Evolutionary conservation across 2,329 filamentous ascomycete species (phyloP), one percentile per base, ranked within the genome.

Genomic region (Botrytis fragariae): DNA sequence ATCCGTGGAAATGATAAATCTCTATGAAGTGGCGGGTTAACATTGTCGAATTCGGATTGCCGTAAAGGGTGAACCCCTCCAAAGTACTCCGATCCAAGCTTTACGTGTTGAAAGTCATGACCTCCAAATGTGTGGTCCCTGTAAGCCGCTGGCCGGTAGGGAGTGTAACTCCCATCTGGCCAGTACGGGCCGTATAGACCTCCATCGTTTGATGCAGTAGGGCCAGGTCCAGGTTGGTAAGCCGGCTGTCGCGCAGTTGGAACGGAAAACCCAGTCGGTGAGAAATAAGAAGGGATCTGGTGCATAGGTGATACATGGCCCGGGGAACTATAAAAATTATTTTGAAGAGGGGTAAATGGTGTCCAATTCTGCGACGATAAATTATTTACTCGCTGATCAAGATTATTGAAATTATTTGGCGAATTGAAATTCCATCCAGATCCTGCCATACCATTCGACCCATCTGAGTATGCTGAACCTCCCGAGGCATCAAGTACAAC

Each of bases 401-500:
- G 72, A 59, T 76, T 75, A 51, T 69, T 72, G 74, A 72, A 72
- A 68, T 74, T 71, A 62, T 32, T 74, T 54, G 65, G 32, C 42
- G 61, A 48, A 45, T 71, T 65, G 39, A 60, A 62, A 45, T 18
- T 57, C 68, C 72, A 64, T 4, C 44, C 57, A 39, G 64, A 32
- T 22, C 63, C 51, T 48, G 59, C 44, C 59, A 62, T 73, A 35
- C 57, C 48, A 64, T 62, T 48, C 57, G 51, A 73, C 37, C 77
- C 75, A 63, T 75, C 73, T 44, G 71, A 64, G 45, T n/a, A 67
- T 37, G 71, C 44, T n/a, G 74, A 73, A n/a, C n/a, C 32, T 44
- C 62, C 78, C 32, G 84, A 83, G 42, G 87, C 83, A 48, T 93
- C 90, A 42, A 97, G 85, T 32, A 96, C 86, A 80, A 97, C 89